Evolutionary conservation across 1,139 yeast species (phyloP).

Genomic region (Yamadazyma siamensis): DNA sequence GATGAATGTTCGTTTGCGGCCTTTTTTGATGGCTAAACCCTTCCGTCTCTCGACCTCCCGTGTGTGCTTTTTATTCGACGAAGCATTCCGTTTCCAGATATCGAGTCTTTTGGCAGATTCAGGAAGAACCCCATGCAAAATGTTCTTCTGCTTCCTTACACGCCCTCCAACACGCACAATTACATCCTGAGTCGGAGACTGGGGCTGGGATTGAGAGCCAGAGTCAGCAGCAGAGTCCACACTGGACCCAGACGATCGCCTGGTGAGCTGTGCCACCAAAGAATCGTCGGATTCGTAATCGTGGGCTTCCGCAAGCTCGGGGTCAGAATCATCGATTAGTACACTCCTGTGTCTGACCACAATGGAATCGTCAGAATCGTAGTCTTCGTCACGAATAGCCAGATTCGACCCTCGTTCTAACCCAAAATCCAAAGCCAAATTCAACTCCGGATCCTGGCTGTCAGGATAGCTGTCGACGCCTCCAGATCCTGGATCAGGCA

Average conservation of each 20-base stretch:
- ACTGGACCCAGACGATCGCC: background rate
- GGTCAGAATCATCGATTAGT: slow-evolving; percentile 8
- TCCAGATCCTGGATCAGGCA: slow-evolving; percentile 2
- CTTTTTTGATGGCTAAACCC: slow-evolving; percentile 36
- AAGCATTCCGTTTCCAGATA: slow-evolving; percentile 18
- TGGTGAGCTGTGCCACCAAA: slow-evolving; percentile 4
- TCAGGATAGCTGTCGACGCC: too few species aligned
- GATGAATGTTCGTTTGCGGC: slow-evolving; percentile 1
- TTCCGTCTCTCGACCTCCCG: slow-evolving; percentile 22
- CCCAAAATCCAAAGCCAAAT: background rate
- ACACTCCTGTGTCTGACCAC: slow-evolving; percentile 3
- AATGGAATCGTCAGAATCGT: slow-evolving; percentile 10
- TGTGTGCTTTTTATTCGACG: slow-evolving; percentile 1
- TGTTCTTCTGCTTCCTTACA: slow-evolving; percentile 24
- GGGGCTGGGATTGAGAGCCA: slow-evolving; percentile 1
- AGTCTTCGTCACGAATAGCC: slow-evolving; percentile 4
- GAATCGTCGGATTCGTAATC: slow-evolving; percentile 1
- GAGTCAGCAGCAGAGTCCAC: background rate
- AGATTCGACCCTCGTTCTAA: background rate
- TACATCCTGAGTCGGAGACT: slow-evolving; percentile 9
- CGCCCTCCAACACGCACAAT: slow-evolving; percentile 34
- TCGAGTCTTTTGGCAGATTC: slow-evolving; percentile 36
- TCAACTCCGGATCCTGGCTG: background rate
- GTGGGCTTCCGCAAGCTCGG: background rate
- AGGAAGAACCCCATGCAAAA: slow-evolving; percentile 36